These are phyloP conservation scores for Blastobotrys attinorum DNA, from an alignment of 805 yeast genomes.

Conservation along the genomic window DNA sequence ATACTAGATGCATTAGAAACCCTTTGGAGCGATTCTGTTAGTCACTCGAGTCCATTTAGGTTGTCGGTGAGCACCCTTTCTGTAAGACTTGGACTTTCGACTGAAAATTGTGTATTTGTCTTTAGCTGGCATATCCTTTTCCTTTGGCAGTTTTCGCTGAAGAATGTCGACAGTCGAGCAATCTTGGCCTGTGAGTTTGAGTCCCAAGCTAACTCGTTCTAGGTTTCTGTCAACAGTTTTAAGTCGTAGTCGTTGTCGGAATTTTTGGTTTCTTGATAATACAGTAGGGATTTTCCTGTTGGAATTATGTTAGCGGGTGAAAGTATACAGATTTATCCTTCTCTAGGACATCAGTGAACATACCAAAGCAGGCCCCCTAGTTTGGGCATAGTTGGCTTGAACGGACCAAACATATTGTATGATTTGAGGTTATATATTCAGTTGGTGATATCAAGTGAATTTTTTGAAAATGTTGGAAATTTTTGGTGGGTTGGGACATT, in stretches of 20 bases:
- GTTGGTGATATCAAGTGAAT: background rate
- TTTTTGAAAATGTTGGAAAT: background rate
- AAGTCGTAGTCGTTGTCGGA: constrained; percentile 77
- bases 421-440: background rate
- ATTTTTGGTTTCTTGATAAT: constrained; percentile 72
- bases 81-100: constrained; percentile 64
- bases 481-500: too few relatives aligned
- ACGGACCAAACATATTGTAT: constrained; percentile 58
- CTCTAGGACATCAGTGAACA: too few relatives aligned
- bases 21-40: constrained; percentile 69
- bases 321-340: too few relatives aligned
- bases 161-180: constrained; percentile 32
- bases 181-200: constrained; percentile 31
- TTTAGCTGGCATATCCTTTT: constrained; percentile 64
- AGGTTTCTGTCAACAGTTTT: constrained; percentile 73
- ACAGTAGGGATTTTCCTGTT: constrained; percentile 66
- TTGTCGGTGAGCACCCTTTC: constrained; percentile 70
- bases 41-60: constrained; percentile 90
- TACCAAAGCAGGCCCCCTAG: constrained; percentile 74
- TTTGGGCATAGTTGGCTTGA: constrained; percentile 47
- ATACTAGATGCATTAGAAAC: constrained; percentile 38
- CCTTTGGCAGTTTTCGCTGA: constrained; percentile 58
- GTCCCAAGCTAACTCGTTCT: constrained; percentile 49
- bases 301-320: background rate
- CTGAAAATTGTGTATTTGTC: constrained; percentile 87